phyloP scores from a whole-genome alignment of 306 rosid genomes.

The Glycyrrhiza uralensis region DNA sequence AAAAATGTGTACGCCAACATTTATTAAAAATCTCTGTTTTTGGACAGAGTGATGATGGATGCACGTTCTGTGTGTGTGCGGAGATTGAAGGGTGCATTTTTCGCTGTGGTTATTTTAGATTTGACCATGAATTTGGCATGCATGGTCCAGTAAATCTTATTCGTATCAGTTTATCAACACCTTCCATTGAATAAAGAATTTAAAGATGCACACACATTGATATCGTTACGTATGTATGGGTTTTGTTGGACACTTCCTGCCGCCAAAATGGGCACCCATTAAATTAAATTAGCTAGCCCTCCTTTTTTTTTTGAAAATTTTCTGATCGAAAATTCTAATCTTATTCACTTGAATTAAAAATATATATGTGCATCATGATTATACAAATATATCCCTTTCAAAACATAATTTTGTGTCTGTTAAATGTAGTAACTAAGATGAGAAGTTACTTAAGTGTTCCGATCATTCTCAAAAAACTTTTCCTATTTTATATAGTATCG shows the following conservation, averaged over 20 bases:
- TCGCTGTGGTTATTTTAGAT: no score
- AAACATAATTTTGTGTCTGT: no score
- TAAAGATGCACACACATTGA: not conserved
- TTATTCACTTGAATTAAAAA: no score
- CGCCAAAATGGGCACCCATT: constrained; percentile 24
- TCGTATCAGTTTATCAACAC: constrained; percentile 25
- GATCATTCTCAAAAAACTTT: no score
- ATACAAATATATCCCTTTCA: no score
- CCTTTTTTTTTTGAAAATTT: no score
- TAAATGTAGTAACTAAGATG: no score
- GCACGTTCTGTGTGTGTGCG: constrained; percentile 4
- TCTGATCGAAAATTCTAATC: no score
- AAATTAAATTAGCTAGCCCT: no score
- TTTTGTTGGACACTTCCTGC: constrained; percentile 34
- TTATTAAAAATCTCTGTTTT: not conserved
- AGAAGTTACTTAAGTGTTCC: no score
- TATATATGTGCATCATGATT: no score
- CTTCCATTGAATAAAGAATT: not conserved
- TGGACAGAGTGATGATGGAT: not conserved
- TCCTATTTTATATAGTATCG: no score
- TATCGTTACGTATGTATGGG: constrained; percentile 17
- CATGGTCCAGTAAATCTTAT: constrained; percentile 51
- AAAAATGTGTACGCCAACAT: not conserved
- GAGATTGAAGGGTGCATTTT: not conserved
- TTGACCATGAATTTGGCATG: constrained; percentile 45